phyloP scores from a whole-genome alignment of 106 monocot species.

The Hemerocallis citrina region DNA sequence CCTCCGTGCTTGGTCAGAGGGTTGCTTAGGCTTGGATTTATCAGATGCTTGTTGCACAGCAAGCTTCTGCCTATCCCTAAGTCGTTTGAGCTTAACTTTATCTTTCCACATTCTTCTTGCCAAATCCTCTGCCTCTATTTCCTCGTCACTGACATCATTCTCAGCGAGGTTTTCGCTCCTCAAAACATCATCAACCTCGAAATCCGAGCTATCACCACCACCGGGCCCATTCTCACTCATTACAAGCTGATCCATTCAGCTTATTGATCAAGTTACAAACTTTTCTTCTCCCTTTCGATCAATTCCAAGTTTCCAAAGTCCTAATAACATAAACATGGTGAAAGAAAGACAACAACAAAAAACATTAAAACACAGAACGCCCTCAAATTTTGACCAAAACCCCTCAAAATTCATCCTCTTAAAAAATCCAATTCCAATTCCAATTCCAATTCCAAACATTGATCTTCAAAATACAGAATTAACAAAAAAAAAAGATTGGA shows the following conservation, averaged over 20 bases:
- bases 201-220: constrained; percentile 37
- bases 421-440: too few species aligned
- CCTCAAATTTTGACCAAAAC: too few species aligned
- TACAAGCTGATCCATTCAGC: constrained; percentile 43
- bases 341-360: too few species aligned
- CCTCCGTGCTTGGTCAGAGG: constrained; percentile 81
- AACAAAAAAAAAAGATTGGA: too few species aligned
- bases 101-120: constrained; percentile 92
- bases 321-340: too few species aligned
- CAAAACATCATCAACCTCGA: constrained; percentile 65
- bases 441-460: too few species aligned
- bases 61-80: constrained; percentile 66
- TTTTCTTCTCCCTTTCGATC: too few species aligned
- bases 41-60: constrained; percentile 33
- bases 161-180: constrained; percentile 59
- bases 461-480: too few species aligned
- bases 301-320: too few species aligned
- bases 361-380: too few species aligned
- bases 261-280: not conserved
- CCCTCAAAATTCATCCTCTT: too few species aligned
- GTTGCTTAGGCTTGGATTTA: constrained; percentile 42
- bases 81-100: constrained; percentile 65
- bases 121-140: constrained; percentile 71
- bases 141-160: constrained; percentile 99
- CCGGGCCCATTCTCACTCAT: constrained; percentile 29